Percentiles rank a stretch among this genome's conserved stretches.
These are phyloP conservation scores for Neckera pumila DNA, from an alignment of 225 moss, liverwort and hornwort species.

Conservation along the genomic window DNA sequence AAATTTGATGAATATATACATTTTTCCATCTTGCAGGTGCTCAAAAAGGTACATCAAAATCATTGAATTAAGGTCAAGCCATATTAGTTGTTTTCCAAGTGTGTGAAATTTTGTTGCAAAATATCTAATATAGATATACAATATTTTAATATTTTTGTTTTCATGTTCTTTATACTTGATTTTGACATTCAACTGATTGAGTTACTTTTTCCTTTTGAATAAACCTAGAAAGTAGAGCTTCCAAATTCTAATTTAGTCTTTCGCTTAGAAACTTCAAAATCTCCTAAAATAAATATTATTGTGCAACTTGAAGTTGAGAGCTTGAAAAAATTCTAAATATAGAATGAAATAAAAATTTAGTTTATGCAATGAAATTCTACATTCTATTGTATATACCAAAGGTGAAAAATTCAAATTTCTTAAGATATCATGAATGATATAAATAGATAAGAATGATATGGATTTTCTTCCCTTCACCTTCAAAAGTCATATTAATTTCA, in stretches of 20 bases:
- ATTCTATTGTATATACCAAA: not conserved
- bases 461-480: not conserved
- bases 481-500: not conserved
- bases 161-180: not conserved
- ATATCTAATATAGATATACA: not conserved
- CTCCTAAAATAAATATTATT: not conserved
- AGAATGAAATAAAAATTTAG: not conserved
- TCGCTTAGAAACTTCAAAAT: not conserved
- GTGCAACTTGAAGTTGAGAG: not conserved
- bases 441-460: not conserved
- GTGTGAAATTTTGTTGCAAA: not conserved
- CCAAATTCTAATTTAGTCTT: not conserved
- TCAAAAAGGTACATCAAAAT: not conserved
- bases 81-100: not conserved
- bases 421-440: not conserved
- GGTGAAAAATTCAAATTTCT: not conserved
- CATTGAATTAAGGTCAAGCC: not conserved
- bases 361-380: not conserved
- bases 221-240: not conserved
- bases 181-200: not conserved
- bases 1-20: not conserved
- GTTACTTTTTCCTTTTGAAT: not conserved
- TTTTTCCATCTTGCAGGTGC: rapidly evolving
- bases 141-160: not conserved
- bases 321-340: not conserved